phyloP scores from a whole-genome alignment of 2,329 filamentous ascomycete species.

The Alternaria sp. region DNA sequence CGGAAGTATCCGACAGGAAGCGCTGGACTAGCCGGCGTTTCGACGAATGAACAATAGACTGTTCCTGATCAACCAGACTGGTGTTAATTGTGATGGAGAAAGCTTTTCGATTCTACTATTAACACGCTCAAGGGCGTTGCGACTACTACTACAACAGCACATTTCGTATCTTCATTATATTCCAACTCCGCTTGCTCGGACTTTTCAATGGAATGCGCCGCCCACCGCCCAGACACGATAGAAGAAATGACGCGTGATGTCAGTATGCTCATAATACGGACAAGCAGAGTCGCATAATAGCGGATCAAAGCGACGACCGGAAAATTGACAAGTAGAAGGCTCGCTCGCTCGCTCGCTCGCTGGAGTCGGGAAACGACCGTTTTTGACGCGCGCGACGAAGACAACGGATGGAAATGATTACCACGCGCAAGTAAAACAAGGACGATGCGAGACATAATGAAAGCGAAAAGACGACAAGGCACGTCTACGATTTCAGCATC shows the following conservation, averaged over 20 bases:
- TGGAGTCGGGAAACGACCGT: not conserved
- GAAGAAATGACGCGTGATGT: not conserved
- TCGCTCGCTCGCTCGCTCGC: not conserved
- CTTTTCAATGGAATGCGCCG: not conserved
- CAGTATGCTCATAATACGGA: not conserved
- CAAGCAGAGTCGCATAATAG: not conserved
- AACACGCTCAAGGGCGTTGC: not conserved
- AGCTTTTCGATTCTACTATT: not conserved
- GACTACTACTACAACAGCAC: not conserved
- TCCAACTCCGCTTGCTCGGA: not conserved
- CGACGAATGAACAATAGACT: constrained; percentile 40
- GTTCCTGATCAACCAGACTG: not conserved
- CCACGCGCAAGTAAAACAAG: not conserved
- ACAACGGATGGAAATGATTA: not conserved
- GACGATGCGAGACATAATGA: not conserved
- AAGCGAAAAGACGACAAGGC: not conserved
- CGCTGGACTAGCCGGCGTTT: constrained; percentile 45
- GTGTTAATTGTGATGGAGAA: not conserved
- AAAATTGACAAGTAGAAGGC: not conserved
- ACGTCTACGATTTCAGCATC: constrained; percentile 41
- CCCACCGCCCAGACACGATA: not conserved
- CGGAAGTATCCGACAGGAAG: constrained; percentile 29
- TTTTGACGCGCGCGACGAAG: not conserved
- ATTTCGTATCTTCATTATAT: constrained; percentile 3
- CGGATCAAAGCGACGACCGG: not conserved